phyloP scores from a whole-genome alignment of 2,329 filamentous ascomycete species.

The Rutstroemia sydowiana region DNA sequence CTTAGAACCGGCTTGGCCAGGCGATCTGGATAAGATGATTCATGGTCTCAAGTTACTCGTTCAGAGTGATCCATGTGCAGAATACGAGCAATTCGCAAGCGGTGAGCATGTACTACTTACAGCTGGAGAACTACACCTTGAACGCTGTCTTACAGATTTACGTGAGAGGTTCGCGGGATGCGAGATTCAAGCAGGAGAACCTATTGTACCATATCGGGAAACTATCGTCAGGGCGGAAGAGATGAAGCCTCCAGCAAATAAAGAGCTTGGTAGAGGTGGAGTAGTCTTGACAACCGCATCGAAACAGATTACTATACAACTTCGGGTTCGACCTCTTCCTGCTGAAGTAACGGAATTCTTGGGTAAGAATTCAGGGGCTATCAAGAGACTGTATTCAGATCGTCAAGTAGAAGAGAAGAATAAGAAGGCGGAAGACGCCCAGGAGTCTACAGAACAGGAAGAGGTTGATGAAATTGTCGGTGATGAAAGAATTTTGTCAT shows the following conservation, averaged over 20 bases:
- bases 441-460: slow-evolving; percentile 30
- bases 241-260: no score
- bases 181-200: slow-evolving; percentile 94
- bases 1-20: slow-evolving; percentile 99
- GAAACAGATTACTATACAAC: slow-evolving; percentile 71
- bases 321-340: slow-evolving; percentile 75
- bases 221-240: no score
- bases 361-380: slow-evolving; percentile 67
- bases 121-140: slow-evolving; percentile 98
- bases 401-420: slow-evolving; percentile 43
- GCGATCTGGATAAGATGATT: slow-evolving; percentile 98
- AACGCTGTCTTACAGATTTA: slow-evolving; percentile 99
- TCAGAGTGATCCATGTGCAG: slow-evolving; percentile 98
- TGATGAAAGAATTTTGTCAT: slow-evolving; percentile 55
- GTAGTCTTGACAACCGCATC: slow-evolving; percentile 99
- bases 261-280: no score
- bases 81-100: slow-evolving; percentile 81
- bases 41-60: slow-evolving; percentile 99
- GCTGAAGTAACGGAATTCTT: slow-evolving; percentile 76
- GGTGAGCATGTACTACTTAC: slow-evolving; percentile 99
- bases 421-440: slow-evolving; percentile 19
- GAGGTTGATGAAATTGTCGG: slow-evolving; percentile 46
- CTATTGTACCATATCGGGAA: slow-evolving; percentile 98
- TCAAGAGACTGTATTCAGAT: slow-evolving; percentile 73
- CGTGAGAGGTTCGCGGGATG: slow-evolving; percentile 99